Conservation (phyloP, 805 yeast genomes). For the Candida qinlingensis region DNA sequence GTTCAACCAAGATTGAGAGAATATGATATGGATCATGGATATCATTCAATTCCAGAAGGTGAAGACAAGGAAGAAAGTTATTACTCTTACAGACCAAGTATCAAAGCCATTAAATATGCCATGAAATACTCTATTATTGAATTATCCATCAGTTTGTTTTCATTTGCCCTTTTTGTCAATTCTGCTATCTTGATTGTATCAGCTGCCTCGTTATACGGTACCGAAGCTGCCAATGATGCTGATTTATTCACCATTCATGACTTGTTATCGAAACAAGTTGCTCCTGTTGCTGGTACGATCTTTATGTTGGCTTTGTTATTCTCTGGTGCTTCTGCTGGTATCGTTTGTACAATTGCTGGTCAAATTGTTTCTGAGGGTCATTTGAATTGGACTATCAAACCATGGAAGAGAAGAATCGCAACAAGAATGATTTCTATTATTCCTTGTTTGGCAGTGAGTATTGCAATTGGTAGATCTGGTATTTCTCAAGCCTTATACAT, state of each 20-base stretch:
- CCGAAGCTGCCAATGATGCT: conserved; percentile 70
- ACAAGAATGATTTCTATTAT: conserved; percentile 76
- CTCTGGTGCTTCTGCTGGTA: conserved; percentile 88
- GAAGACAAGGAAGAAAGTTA: conserved; percentile 31
- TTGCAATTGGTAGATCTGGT: conserved; percentile 69
- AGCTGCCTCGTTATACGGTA: conserved; percentile 68
- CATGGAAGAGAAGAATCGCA: conserved; percentile 73
- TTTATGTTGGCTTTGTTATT: conserved; percentile 81
- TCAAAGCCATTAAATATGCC: conserved; percentile 67
- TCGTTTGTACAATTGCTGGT: conserved; percentile 90
- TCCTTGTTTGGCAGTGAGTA: conserved; percentile 73
- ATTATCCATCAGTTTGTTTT: conserved; percentile 60
- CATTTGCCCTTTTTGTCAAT: conserved; percentile 83
- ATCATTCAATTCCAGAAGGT: conserved; percentile 29
- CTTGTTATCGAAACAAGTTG: conserved; percentile 52
- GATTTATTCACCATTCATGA: conserved; percentile 75
- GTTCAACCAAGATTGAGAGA: conserved; percentile 82
- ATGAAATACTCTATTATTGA: conserved; percentile 70
- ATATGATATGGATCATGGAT: conserved; percentile 57
- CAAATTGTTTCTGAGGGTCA: conserved; percentile 92
- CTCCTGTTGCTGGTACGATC: conserved; percentile 74
- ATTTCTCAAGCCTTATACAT: conserved; percentile 68
- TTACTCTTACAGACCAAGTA: conserved; percentile 59
- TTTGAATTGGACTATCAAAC: conserved; percentile 71
- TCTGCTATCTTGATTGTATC: conserved; percentile 78